Conservation (phyloP, 2,329 filamentous ascomycete genomes). For the Truncatella angustata region DNA sequence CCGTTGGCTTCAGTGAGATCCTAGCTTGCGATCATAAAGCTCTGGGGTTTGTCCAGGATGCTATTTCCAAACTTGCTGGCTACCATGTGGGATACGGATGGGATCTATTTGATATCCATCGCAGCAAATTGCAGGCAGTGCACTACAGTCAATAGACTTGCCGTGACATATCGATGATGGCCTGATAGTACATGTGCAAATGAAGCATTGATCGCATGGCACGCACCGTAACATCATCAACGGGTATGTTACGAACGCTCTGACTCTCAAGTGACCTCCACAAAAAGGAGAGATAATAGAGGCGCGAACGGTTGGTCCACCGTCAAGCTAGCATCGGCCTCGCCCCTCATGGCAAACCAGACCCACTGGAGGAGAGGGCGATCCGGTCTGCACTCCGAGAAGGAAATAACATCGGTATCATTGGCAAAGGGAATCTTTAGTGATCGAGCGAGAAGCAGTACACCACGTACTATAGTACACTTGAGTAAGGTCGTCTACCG, state of each 20-base stretch:
- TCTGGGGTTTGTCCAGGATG: neutral
- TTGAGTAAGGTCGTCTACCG: neutral
- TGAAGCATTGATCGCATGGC: neutral
- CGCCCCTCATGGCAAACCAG: neutral
- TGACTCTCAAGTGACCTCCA: neutral
- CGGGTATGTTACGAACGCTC: neutral
- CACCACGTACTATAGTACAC: too few species aligned
- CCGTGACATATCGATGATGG: neutral
- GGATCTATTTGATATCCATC: neutral
- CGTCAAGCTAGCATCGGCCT: conserved; percentile 1
- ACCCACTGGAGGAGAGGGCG: neutral
- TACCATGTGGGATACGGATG: neutral
- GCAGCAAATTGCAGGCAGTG: neutral
- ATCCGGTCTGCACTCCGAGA: conserved; percentile 1
- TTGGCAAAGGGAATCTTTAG: neutral
- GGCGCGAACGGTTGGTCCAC: too few species aligned
- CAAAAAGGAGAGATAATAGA: neutral
- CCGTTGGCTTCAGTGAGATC: neutral
- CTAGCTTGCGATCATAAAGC: neutral
- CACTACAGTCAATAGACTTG: neutral
- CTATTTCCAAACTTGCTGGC: neutral
- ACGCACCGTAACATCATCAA: neutral
- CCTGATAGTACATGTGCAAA: neutral
- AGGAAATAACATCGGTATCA: neutral
- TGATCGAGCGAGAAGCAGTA: neutral